Evolutionary conservation across 2,329 filamentous ascomycete genomes (phyloP).

Genomic region (Pseudocercospora eumusae): DNA sequence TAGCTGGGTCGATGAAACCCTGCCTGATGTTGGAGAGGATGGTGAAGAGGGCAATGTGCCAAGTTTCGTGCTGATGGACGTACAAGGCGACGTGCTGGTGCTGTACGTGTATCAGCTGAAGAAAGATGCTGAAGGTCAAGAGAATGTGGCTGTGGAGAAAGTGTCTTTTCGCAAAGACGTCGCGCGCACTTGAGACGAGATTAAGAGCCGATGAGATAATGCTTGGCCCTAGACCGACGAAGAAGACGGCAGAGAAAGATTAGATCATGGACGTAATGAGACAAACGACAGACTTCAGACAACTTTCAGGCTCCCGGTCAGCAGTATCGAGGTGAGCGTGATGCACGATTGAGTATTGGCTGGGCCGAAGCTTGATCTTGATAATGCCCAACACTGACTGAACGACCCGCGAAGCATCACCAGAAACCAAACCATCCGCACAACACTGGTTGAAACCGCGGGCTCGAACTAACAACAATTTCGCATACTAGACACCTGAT

Average conservation of each 20-base stretch:
- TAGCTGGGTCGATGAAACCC: slow-evolving; percentile 53
- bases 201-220: slow-evolving; percentile 21
- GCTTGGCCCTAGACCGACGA: slow-evolving; percentile 11
- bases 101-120: slow-evolving; percentile 80
- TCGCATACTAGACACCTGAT: too few species aligned
- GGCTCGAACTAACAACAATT: too few species aligned
- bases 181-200: slow-evolving; percentile 21
- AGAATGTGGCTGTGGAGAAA: slow-evolving; percentile 59
- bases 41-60: slow-evolving; percentile 68
- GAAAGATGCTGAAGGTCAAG: slow-evolving; percentile 54
- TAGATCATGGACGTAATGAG: background rate
- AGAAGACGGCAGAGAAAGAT: background rate
- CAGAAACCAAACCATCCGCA: background rate
- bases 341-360: background rate
- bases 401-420: too few species aligned
- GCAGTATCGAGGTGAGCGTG: background rate
- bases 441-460: too few species aligned
- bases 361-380: background rate
- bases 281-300: background rate
- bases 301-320: background rate
- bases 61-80: slow-evolving; percentile 97
- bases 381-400: background rate
- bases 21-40: slow-evolving; percentile 44
- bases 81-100: slow-evolving; percentile 93
- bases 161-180: slow-evolving; percentile 56